Conservation (phyloP, 2,329 filamentous ascomycete genomes). For the Diaporthe vexans region DNA sequence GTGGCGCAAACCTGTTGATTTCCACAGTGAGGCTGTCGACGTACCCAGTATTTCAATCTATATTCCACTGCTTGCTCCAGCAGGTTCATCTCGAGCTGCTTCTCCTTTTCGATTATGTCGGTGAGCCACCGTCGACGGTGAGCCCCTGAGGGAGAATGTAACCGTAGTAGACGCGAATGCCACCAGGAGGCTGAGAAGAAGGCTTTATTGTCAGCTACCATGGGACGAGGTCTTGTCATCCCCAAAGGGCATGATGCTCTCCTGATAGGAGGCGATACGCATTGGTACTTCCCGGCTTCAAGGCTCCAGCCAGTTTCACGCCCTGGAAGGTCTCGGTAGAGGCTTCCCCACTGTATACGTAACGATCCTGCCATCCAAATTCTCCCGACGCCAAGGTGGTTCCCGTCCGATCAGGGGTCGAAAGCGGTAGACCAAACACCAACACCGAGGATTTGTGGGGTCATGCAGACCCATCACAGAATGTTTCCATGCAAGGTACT, state of each 20-base stretch:
- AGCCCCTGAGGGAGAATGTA: background rate
- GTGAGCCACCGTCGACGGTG: slow-evolving; percentile 8
- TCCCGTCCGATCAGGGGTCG: slow-evolving; percentile 14
- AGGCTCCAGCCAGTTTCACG: background rate
- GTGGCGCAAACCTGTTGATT: slow-evolving; percentile 2
- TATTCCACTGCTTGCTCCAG: slow-evolving; percentile 30
- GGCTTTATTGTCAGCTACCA: background rate
- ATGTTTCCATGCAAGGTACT: slow-evolving; percentile 30
- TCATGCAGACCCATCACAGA: slow-evolving; percentile 8
- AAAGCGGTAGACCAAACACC: slow-evolving; percentile 17
- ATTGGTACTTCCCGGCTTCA: slow-evolving; percentile 1
- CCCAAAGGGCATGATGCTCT: background rate
- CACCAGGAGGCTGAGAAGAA: no score
- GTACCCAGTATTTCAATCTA: slow-evolving; percentile 31
- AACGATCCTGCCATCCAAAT: slow-evolving; percentile 10
- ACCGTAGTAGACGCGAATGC: background rate
- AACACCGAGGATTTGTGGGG: slow-evolving; percentile 15
- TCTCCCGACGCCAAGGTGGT: slow-evolving; percentile 15
- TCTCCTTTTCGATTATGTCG: background rate
- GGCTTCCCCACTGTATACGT: slow-evolving; percentile 9
- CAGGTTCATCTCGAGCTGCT: background rate
- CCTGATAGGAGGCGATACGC: background rate
- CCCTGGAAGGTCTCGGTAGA: slow-evolving; percentile 18
- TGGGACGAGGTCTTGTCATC: background rate
- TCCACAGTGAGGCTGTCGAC: background rate